Evolutionary conservation across 1,284 basidiomycete genomes (phyloP).

Genomic region (Leucocoprinus gongylophorus): DNA sequence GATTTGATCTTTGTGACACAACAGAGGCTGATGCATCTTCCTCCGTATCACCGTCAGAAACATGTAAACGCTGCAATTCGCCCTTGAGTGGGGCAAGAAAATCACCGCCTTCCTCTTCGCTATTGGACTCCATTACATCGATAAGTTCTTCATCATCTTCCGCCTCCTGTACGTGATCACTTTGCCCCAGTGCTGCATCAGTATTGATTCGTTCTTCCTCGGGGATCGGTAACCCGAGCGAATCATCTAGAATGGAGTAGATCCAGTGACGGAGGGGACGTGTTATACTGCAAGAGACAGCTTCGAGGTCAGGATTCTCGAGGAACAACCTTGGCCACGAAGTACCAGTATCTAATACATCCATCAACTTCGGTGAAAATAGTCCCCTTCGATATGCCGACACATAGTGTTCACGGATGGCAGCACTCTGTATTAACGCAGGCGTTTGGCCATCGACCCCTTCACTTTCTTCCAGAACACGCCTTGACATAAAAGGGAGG

Average conservation of each 20-base stretch:
- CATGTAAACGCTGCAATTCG: slow-evolving; percentile 52
- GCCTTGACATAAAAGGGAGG: slow-evolving; percentile 44
- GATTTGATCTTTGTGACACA: slow-evolving; percentile 26
- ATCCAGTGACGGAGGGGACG: slow-evolving; percentile 57
- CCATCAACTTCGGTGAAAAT: slow-evolving; percentile 51
- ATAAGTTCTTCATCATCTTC: slow-evolving; percentile 48
- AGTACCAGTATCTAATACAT: slow-evolving; percentile 53
- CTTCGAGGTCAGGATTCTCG: slow-evolving; percentile 68
- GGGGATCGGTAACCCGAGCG: slow-evolving; percentile 46
- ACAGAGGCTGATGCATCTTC: slow-evolving; percentile 24
- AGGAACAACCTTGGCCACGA: slow-evolving; percentile 68
- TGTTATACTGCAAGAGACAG: slow-evolving; percentile 52
- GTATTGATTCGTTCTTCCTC: slow-evolving; percentile 14
- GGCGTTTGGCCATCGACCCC: slow-evolving; percentile 4
- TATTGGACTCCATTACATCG: slow-evolving; percentile 40
- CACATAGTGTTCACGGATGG: slow-evolving; percentile 43
- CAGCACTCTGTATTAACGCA: slow-evolving; percentile 22
- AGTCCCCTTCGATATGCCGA: slow-evolving; percentile 56
- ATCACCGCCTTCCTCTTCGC: slow-evolving; percentile 39
- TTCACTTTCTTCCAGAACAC: slow-evolving; percentile 30
- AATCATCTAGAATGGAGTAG: slow-evolving; percentile 63
- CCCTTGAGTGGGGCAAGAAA: slow-evolving; percentile 62
- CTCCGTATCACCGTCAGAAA: slow-evolving; percentile 27
- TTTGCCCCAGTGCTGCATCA: not conserved
- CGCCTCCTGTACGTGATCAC: not conserved